A percentile compares a stretch with the other conserved stretches of the same genome.
These are phyloP conservation scores for Hyphopichia homilentoma DNA, from an alignment of 805 yeast genomes.

Conservation along the genomic window DNA sequence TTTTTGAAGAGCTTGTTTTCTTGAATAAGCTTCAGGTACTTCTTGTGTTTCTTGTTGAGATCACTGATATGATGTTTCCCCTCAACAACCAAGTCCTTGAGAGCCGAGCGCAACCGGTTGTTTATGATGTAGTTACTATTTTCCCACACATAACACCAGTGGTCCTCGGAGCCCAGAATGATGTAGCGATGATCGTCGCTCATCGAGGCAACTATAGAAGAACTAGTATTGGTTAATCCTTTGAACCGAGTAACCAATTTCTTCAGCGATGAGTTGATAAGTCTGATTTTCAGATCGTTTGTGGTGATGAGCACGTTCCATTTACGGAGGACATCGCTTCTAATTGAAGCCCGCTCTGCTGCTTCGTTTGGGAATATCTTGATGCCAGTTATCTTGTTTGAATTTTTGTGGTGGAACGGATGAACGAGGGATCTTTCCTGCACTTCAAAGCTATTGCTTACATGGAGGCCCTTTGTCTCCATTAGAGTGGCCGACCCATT, in stretches of 20 bases:
- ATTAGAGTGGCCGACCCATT: slow-evolving; percentile 63
- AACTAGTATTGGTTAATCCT: slow-evolving; percentile 67
- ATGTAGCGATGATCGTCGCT: slow-evolving; percentile 57
- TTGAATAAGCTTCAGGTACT: slow-evolving; percentile 22
- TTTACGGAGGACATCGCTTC: slow-evolving; percentile 10
- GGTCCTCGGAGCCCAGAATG: slow-evolving; percentile 83
- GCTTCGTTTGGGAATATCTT: slow-evolving; percentile 38
- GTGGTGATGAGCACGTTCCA: slow-evolving; percentile 58
- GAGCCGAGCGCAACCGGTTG: slow-evolving; percentile 30
- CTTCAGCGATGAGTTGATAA: slow-evolving; percentile 53
- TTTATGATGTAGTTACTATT: slow-evolving; percentile 39
- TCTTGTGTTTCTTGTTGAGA: slow-evolving; percentile 23
- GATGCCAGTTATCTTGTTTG: slow-evolving; percentile 70
- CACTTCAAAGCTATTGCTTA: slow-evolving; percentile 29
- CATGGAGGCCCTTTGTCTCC: slow-evolving; percentile 60
- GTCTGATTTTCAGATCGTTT: slow-evolving; percentile 75
- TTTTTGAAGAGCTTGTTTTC: slow-evolving; percentile 26
- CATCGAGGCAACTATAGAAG: slow-evolving; percentile 66
- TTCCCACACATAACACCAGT: slow-evolving; percentile 82
- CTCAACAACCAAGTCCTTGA: slow-evolving; percentile 32
- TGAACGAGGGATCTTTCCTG: slow-evolving; percentile 21
- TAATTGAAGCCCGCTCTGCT: slow-evolving; percentile 1
- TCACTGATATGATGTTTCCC: slow-evolving; percentile 32
- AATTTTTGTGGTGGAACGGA: slow-evolving; percentile 22
- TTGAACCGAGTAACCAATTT: slow-evolving; percentile 63